These are phyloP conservation scores for Fusarium liriodendri DNA, from an alignment of 2,329 filamentous ascomycete genomes.

Conservation along the genomic window DNA sequence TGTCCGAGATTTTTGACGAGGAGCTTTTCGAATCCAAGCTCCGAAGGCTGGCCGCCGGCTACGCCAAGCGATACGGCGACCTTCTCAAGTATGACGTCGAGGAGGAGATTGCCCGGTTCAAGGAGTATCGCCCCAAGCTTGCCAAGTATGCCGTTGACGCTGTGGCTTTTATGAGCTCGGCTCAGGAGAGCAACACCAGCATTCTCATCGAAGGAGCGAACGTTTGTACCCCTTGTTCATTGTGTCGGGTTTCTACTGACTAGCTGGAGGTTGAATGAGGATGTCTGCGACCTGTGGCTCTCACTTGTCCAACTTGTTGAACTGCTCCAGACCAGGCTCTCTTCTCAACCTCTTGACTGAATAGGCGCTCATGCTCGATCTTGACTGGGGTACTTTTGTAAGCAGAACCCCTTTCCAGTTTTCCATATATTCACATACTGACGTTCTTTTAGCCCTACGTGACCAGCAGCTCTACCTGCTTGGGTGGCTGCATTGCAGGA, in stretches of 20 bases:
- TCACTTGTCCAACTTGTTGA: not conserved
- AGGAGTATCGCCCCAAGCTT: conserved; percentile 67
- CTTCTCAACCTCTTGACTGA: not conserved
- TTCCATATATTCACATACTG: not conserved
- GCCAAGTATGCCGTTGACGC: conserved; percentile 73
- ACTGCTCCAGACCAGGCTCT: not conserved
- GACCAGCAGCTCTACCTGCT: not conserved
- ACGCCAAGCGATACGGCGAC: conserved; percentile 74
- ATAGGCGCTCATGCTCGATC: conserved; percentile 16
- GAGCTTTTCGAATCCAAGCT: conserved; percentile 75
- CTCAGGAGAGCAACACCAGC: conserved; percentile 66
- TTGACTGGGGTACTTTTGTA: not conserved
- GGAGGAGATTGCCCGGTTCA: conserved; percentile 73
- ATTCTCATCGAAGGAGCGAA: conserved; percentile 75
- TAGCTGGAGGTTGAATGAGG: not conserved
- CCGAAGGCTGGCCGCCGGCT: conserved; percentile 67
- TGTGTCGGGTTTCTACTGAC: not conserved
- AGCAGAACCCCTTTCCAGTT: not conserved
- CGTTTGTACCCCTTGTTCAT: conserved; percentile 50
- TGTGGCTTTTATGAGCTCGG: conserved; percentile 70
- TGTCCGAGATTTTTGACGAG: conserved; percentile 64
- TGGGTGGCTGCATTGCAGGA: conserved; percentile 4
- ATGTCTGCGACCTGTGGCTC: not conserved
- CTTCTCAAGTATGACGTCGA: conserved; percentile 74
- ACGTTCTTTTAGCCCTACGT: not conserved